Base-by-base conservation (phyloP, 805 yeast species). In the Sungouiella thailandica region DNA sequence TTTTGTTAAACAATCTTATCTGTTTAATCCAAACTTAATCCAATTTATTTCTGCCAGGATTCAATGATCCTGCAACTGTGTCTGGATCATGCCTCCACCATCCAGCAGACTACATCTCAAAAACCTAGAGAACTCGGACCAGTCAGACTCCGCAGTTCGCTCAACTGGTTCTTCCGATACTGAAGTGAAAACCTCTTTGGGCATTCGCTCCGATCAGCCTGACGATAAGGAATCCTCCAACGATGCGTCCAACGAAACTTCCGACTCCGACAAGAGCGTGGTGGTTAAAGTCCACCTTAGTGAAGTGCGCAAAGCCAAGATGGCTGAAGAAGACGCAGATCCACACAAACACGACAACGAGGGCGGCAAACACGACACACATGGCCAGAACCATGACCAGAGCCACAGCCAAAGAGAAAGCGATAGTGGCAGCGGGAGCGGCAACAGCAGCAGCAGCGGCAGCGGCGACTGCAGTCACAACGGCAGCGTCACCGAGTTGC, bases 161-260 rank as follows among this genome's bases (percentile, higher is more conserved):
- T 19, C 22, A 9, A 19, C 22, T 7, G 22, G 22, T 7, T 19
- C 22, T 9, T 19, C 22, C 9, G 22, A 19, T 9, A 19, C 22
- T 9, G 22, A 19, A 9, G 9, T 19, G 22, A 19, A 19, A 9
- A 19, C 7, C 22, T 19, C 22, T 7, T n/a, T n/a, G n/a, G n/a
- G n/a, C n/a, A n/a, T n/a, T n/a, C n/a, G n/a, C n/a, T 19, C 22
- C 22, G n/a, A n/a, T 13, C 7, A 23, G 13, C 7, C n/a, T 13
- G 11, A 9, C 26, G 39, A 32, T 25, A 35, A 37, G 28, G 40
- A 25, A 25, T 42, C 39, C 47, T 39, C 44, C 15, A 44, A 44
- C 34, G 50, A 43, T 24, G 50, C 46, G 2, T 42, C 47, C 14
- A 43, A 46, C 32, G 50, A 46, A n/a, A 41, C 48, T 1, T 43